phyloP scores from a whole-genome alignment of 2,329 filamentous ascomycete genomes.

The Raffaelea ambrosiae region DNA sequence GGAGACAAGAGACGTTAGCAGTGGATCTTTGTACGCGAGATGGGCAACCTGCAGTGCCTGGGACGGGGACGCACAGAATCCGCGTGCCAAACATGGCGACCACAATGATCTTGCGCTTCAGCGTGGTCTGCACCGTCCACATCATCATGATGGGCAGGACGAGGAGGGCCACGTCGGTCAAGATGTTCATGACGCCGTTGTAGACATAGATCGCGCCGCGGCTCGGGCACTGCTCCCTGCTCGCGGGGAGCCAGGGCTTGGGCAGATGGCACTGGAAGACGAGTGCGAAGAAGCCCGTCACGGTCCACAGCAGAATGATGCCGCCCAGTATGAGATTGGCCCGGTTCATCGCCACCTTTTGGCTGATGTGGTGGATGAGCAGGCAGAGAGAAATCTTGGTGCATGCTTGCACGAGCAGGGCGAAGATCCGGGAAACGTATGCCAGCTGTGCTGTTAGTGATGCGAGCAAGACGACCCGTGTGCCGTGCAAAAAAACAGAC shows the following conservation, averaged over 20 bases:
- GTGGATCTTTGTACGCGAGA: too few species aligned
- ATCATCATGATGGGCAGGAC: constrained; percentile 10
- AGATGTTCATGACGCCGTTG: constrained; percentile 8
- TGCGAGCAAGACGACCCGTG: too few species aligned
- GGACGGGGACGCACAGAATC: not conserved
- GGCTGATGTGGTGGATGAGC: constrained; percentile 1
- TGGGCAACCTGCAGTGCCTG: too few species aligned
- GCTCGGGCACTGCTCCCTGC: constrained; percentile 4
- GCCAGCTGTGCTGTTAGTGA: not conserved
- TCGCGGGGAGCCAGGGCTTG: constrained; percentile 5
- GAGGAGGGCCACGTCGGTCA: constrained; percentile 10
- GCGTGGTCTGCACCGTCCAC: constrained; percentile 7
- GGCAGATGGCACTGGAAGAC: constrained; percentile 36
- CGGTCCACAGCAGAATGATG: constrained; percentile 17
- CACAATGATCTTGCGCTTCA: constrained; percentile 2
- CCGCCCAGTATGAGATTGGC: not conserved
- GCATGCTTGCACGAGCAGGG: not conserved
- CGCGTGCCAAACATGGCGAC: constrained; percentile 4
- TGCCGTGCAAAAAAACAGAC: too few species aligned
- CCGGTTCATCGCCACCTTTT: not conserved
- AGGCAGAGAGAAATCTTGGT: constrained; percentile 5
- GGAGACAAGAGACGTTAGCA: too few species aligned
- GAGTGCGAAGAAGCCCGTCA: constrained; percentile 16
- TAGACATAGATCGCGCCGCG: constrained; percentile 6
- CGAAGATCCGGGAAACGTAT: not conserved